Evolutionary conservation across 495 filamentous ascomycete genomes (phyloP), one percentile per base, ranked within the genome.

Genomic region (Xylaria castorea): DNA sequence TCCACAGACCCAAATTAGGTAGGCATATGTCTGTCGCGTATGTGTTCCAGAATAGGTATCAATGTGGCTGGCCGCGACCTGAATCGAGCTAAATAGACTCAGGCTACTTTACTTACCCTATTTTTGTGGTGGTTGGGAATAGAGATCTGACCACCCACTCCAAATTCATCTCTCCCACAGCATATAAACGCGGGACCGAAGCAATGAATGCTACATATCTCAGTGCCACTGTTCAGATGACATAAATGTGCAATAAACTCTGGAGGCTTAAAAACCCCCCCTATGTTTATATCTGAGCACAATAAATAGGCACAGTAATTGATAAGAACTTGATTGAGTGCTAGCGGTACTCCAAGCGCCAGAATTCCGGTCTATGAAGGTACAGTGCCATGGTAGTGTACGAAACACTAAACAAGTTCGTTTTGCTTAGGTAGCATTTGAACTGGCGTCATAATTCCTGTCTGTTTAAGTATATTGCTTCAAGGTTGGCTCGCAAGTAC

Each of bases 141-240:
- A 60, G 42, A 48, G 40, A 63, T 70, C 68, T 70, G 68, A 62
- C 68, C 68, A 62, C 68, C 55, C 32, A 42, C 25, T 68, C 30
- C 34, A 8, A 46, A 36, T 36, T 22, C 63, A 50, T 27, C 25
- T 36, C 36, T 22, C 34, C 58, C n/a, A 38, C 57, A 22, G 57
- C 57, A 60, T 60, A 22, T 42, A 42, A 42, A 5, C 34, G 60
- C 60, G 22, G 36, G 38, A 64, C 9, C 36, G 14, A 27, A 25
- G 61, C 38, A 64, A 61, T 22, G 18, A 61, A 61, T 38, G 34
- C 6, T 5, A 18, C 9, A 12, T 2, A 22, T 30, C 18, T 57
- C 53, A 18, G 27, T 57, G 53, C 50, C 2, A 53, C 11, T 53
- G 5, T 27, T 11, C 8, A 22, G 48, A 51, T 51, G 48, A 51